Percentiles rank a stretch among this genome's conserved stretches.
Evolutionary conservation across 176 grass and related monocot species (phyloP).

Genomic region (Eremochloa ophiuroides): DNA sequence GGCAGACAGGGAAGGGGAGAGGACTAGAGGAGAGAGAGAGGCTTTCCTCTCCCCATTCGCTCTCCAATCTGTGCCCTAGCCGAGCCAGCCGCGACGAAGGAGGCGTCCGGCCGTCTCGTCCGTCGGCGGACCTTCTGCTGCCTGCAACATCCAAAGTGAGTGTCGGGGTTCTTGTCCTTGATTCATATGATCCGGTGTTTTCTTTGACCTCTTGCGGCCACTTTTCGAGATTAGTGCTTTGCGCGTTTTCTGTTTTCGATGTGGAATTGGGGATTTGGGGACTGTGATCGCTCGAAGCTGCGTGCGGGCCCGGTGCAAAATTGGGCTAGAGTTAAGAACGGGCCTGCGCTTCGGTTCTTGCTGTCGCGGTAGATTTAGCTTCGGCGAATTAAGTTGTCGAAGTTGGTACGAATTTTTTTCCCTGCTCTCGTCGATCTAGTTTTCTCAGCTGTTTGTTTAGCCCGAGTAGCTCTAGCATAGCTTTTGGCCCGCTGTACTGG

Average conservation of each 20-base stretch:
- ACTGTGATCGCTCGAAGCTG: neutral
- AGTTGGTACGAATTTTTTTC: neutral
- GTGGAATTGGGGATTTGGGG: neutral
- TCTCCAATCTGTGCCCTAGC: conserved; percentile 17
- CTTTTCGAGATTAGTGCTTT: neutral
- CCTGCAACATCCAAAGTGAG: conserved; percentile 32
- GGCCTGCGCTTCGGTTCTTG: neutral
- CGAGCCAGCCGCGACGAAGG: neutral
- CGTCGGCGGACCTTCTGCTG: neutral
- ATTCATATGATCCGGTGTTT: neutral
- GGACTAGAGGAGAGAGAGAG: neutral
- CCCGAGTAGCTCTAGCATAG: neutral
- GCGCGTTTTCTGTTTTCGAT: neutral
- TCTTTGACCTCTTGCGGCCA: neutral
- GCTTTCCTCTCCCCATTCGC: conserved; percentile 1
- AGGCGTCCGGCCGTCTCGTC: neutral
- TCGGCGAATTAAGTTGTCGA: neutral
- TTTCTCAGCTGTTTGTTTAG: neutral
- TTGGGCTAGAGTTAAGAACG: neutral
- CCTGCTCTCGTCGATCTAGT: neutral
- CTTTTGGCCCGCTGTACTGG: neutral
- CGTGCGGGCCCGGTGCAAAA: neutral
- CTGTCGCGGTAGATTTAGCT: neutral
- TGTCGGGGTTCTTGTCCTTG: neutral
- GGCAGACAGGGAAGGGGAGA: neutral